phyloP scores from a whole-genome alignment of 163 green algal genomes.

The Chlorella variabilis region DNA sequence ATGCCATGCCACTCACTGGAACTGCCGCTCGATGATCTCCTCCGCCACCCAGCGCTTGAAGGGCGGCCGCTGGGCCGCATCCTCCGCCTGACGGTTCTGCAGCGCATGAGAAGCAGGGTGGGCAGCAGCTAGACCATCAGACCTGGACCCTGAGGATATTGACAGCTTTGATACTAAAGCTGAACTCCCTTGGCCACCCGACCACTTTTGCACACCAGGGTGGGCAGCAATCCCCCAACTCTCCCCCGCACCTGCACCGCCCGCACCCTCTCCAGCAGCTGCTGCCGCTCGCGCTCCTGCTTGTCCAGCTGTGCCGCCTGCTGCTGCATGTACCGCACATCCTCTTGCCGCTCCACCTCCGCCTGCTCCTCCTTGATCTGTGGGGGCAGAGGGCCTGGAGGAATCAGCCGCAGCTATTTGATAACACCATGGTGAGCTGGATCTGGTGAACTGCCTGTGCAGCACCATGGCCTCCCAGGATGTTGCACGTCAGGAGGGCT shows the following conservation, averaged over 20 bases:
- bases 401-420: background rate
- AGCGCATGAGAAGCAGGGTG: background rate
- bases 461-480: background rate
- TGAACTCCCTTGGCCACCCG: too few relatives aligned
- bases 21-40: slow-evolving; percentile 45
- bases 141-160: too few relatives aligned
- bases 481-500: background rate
- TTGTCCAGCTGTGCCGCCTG: slow-evolving; percentile 27
- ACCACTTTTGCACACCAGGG: too few relatives aligned
- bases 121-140: background rate
- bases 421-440: too few relatives aligned
- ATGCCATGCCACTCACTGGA: slow-evolving; percentile 23
- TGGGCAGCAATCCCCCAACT: too few relatives aligned
- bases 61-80: slow-evolving; percentile 36
- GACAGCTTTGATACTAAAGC: too few relatives aligned
- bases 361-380: slow-evolving; percentile 33
- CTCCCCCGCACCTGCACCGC: slow-evolving; percentile 47
- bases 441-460: background rate
- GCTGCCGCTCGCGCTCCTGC: slow-evolving; percentile 41
- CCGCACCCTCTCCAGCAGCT: slow-evolving; percentile 46
- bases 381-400: background rate
- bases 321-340: slow-evolving; percentile 27
- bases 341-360: slow-evolving; percentile 22
- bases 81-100: slow-evolving; percentile 42
- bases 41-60: slow-evolving; percentile 49